Conservation (phyloP, 2,329 filamentous ascomycete species). For the Alternaria dauci region DNA sequence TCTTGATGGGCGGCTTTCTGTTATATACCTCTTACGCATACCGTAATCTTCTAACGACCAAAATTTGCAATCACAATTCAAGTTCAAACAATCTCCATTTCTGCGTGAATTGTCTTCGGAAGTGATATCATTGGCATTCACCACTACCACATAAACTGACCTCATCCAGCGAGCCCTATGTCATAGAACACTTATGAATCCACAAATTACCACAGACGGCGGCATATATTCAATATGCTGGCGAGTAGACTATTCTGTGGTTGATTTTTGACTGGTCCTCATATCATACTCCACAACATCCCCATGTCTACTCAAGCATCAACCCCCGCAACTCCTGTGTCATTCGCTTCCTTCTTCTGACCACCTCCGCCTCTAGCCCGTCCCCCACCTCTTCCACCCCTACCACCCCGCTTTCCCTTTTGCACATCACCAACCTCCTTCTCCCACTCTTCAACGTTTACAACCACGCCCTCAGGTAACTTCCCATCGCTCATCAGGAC, state of each 20-base stretch:
- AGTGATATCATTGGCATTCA: background rate
- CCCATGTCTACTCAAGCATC: conserved; percentile 21
- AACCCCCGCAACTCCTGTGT: conserved; percentile 32
- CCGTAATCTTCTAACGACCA: background rate
- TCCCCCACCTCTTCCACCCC: conserved; percentile 30
- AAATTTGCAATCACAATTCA: background rate
- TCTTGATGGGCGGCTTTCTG: background rate
- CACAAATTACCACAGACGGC: background rate
- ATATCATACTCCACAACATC: background rate
- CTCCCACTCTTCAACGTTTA: conserved; percentile 50
- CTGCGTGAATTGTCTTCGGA: too few relatives aligned
- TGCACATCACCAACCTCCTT: conserved; percentile 35
- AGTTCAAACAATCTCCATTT: too few relatives aligned
- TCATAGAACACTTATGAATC: background rate
- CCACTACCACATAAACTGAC: background rate
- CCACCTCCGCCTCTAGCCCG: conserved; percentile 26
- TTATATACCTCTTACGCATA: conserved; percentile 1
- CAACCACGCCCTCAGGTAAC: conserved; percentile 55
- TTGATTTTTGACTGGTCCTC: background rate
- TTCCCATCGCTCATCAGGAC: conserved; percentile 76
- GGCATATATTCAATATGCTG: background rate
- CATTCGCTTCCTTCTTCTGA: conserved; percentile 35
- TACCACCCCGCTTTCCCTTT: conserved; percentile 33
- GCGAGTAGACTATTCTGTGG: background rate
- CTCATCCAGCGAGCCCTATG: background rate